Conservation (phyloP, 2,329 filamentous ascomycete species). For the Aurifilum marmelostoma region DNA sequence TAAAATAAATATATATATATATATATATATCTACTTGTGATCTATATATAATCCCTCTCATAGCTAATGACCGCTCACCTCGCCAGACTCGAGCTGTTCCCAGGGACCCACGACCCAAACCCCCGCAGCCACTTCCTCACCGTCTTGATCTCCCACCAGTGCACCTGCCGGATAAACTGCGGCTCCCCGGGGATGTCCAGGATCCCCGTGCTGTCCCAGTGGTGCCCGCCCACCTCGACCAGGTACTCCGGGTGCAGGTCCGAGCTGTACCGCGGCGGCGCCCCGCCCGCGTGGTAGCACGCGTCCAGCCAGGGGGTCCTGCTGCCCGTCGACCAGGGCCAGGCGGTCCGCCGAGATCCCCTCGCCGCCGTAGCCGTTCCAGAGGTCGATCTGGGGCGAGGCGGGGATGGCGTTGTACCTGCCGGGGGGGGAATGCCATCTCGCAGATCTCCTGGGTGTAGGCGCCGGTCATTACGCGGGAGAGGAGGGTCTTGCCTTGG, state of each 20-base stretch:
- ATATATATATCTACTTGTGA: no score
- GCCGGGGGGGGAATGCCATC: constrained; percentile 53
- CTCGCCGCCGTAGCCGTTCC: constrained; percentile 52
- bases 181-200: constrained; percentile 48
- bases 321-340: constrained; percentile 55
- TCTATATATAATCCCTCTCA: no score
- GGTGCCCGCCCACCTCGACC: constrained; percentile 55
- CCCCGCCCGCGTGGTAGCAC: constrained; percentile 52
- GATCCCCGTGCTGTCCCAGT: constrained; percentile 52
- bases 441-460: constrained; percentile 60
- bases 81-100: not conserved
- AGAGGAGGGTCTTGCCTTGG: constrained; percentile 49
- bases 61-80: constrained; percentile 1
- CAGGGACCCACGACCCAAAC: constrained; percentile 34
- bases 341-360: constrained; percentile 50
- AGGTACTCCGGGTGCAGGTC: constrained; percentile 53
- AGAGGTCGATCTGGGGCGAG: constrained; percentile 45
- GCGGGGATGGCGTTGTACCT: constrained; percentile 48
- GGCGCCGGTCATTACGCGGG: constrained; percentile 48
- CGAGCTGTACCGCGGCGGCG: constrained; percentile 41
- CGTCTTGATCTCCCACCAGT: constrained; percentile 53
- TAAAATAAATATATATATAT: no score
- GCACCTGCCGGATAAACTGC: constrained; percentile 54
- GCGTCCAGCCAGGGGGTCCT: constrained; percentile 57
- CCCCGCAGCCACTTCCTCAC: constrained; percentile 52